These are phyloP conservation scores for Gonapodya prolifera DNA, from an alignment of 192 early-diverging fungal genomes.

Conservation along the genomic window DNA sequence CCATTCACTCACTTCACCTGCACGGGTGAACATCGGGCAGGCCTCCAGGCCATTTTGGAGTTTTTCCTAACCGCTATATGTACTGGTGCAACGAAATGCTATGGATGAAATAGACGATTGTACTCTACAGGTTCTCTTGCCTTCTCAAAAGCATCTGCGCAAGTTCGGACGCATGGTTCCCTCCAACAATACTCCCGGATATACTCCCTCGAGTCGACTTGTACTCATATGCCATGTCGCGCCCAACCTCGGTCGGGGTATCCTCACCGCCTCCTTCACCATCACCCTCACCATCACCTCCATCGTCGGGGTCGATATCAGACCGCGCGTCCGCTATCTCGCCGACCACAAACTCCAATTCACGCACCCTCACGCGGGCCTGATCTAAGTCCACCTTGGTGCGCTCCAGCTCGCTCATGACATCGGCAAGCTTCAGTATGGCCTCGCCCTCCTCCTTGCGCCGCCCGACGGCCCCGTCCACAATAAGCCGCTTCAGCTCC, in stretches of 20 bases:
- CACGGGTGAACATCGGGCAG: too few relatives aligned
- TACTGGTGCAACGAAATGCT: too few relatives aligned
- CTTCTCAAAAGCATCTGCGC: too few relatives aligned
- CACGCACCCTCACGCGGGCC: neutral
- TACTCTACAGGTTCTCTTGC: too few relatives aligned
- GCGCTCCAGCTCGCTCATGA: neutral
- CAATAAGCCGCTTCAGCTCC: constrained; percentile 3
- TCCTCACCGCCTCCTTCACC: neutral
- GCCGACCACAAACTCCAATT: neutral
- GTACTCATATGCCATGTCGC: neutral
- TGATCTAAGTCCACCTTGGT: neutral
- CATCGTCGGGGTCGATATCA: neutral
- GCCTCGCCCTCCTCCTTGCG: neutral
- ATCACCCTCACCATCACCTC: neutral
- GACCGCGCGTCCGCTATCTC: neutral
- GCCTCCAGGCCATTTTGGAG: too few relatives aligned
- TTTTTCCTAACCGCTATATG: too few relatives aligned
- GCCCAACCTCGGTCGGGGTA: neutral
- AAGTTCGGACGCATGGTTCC: too few relatives aligned
- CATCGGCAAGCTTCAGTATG: neutral
- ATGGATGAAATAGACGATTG: too few relatives aligned
- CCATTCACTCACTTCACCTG: too few relatives aligned
- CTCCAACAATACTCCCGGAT: too few relatives aligned
- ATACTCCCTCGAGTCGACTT: neutral
- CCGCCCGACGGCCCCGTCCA: neutral